A percentile compares a stretch with the other conserved stretches of the same genome.
Conservation (phyloP, 2,329 filamentous ascomycete species). For the Colletotrichum chlorophyti region DNA sequence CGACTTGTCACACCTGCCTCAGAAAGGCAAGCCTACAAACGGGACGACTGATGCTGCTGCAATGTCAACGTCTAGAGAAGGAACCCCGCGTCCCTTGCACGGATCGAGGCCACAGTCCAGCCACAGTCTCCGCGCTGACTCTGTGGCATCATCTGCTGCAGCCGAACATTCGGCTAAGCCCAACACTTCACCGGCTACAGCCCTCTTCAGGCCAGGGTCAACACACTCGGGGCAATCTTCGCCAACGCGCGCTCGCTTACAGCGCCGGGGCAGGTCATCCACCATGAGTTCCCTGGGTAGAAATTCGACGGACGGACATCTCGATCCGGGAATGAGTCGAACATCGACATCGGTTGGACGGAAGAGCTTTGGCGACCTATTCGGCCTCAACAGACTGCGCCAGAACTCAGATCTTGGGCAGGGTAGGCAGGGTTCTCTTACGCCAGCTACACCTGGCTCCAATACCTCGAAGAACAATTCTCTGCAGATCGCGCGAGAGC, state of each 20-base stretch:
- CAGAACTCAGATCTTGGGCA: slow-evolving; percentile 79
- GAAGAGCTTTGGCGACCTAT: slow-evolving; percentile 90
- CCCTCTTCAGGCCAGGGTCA: slow-evolving; percentile 56
- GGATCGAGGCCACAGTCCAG: slow-evolving; percentile 27
- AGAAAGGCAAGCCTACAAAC: slow-evolving; percentile 61
- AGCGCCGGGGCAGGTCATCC: slow-evolving; percentile 80
- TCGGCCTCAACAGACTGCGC: slow-evolving; percentile 79
- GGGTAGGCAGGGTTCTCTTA: slow-evolving; percentile 71
- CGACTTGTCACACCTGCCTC: slow-evolving; percentile 83
- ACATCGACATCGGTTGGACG: slow-evolving; percentile 89
- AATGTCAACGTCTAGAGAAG: slow-evolving; percentile 10
- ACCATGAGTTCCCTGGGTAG: slow-evolving; percentile 85
- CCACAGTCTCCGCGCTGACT: slow-evolving; percentile 23
- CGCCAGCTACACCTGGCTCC: slow-evolving; percentile 73
- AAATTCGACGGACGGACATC: slow-evolving; percentile 73
- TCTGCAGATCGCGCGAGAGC: slow-evolving; percentile 76
- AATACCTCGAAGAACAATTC: slow-evolving; percentile 83
- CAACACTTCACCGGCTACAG: slow-evolving; percentile 53
- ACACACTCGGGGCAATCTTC: slow-evolving; percentile 71
- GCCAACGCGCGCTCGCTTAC: slow-evolving; percentile 64
- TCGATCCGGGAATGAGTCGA: slow-evolving; percentile 71
- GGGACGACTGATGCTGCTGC: slow-evolving; percentile 36
- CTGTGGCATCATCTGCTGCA: slow-evolving; percentile 40
- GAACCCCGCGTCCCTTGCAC: slow-evolving; percentile 14
- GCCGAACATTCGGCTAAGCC: slow-evolving; percentile 38